Base-by-base conservation (phyloP, 139 green algal species). In the Chlamydomonas applanata region DNA sequence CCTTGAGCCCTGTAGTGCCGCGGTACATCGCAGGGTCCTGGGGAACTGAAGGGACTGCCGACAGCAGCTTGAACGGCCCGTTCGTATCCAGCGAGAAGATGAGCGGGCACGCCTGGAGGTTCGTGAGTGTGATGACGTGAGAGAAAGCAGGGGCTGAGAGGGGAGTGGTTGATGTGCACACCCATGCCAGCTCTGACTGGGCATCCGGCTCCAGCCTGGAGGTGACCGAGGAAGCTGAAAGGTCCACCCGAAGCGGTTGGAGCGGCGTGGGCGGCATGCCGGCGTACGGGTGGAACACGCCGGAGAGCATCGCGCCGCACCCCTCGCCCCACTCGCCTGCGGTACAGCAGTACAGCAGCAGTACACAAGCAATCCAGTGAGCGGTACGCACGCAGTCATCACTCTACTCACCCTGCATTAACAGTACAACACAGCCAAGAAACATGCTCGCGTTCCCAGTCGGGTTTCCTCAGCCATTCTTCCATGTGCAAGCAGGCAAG, bases 211-310 rank as follows among this genome's bases (percentile, higher is more conserved):
- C 79, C 34, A 88, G 69, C 0, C 69, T 54, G 11, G 56, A 44
- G 0, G 45, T 33, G 25, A 82, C 4, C 2, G 53, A 45, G 3
- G 20, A 14, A 9, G 75, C 82, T 7, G 5, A 46, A n/a, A 88
- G 69, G 75, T 83, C 73, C 27, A 88, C 72, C 1, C 79, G 67
- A 32, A 88, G 78, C 11, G 75, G 70, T 67, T 80, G 65, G 52
- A 88, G 67, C 54, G 78, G 82, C 24, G 69, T 68, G 19, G 75
- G 73, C 4, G 82, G 82, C 35, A 64, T 46, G 44, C 77, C 78
- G 16, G 82, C 82, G 29, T 80, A 74, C 17, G 78, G 72, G 62
- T 88, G 82, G 75, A 88, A 88, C 0, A 75, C 77, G 16, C 78
- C 78, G 0, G 71, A 74, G 3, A 85, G 22, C 57, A 85, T 45